Evolutionary conservation across 129 eudicot species (phyloP).

Genomic region (Lonicera japonica): DNA sequence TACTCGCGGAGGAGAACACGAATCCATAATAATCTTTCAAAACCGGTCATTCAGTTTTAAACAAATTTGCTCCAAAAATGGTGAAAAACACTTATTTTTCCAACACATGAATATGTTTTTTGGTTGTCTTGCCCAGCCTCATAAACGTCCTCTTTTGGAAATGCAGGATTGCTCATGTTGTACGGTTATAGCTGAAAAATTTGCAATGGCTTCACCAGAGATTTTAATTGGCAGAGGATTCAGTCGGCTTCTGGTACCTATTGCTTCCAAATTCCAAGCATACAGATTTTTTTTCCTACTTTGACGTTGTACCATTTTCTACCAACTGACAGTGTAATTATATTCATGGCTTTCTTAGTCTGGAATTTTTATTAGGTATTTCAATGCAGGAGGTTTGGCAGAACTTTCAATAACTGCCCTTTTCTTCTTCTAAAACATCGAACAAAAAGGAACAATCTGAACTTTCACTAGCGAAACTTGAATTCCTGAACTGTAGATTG

Average conservation of each 20-base stretch:
- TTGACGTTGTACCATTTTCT: not conserved
- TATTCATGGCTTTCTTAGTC: not conserved
- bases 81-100: no score
- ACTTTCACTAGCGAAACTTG: no score
- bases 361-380: not conserved
- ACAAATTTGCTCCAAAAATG: no score
- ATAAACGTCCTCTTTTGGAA: constrained; percentile 2
- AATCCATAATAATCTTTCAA: no score
- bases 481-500: not conserved
- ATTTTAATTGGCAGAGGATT: constrained; percentile 58
- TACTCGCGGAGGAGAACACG: no score
- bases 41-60: no score
- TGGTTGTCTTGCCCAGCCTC: not conserved
- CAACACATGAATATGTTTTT: no score
- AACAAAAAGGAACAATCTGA: no score
- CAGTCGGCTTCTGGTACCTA: constrained; percentile 64
- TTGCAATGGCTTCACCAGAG: constrained; percentile 45
- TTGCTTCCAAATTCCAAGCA: not conserved
- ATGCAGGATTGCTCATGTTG: constrained; percentile 63
- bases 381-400: not conserved
- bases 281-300: not conserved
- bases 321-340: not conserved
- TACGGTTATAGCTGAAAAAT: constrained; percentile 57
- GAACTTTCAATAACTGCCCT: not conserved
- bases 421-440: no score